A percentile compares a stretch with the other conserved stretches of the same genome.
Conservation (phyloP, 208 protist genomes). For the Trypanosoma rangeli region DNA sequence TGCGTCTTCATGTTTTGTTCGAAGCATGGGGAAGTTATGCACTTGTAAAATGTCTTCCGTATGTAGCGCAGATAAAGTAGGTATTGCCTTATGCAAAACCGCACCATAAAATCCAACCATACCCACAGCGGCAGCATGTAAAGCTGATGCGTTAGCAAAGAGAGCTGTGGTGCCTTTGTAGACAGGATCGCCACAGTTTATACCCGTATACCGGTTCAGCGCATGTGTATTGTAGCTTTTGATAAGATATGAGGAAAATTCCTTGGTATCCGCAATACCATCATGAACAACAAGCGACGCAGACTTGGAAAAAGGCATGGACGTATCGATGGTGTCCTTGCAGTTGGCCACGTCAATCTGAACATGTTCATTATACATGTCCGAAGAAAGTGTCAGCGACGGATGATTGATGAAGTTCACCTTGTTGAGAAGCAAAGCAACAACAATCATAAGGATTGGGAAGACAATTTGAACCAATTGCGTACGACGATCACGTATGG, state of each 20-base stretch:
- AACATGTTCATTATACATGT: slow-evolving; percentile 34
- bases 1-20: slow-evolving; percentile 29
- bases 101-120: slow-evolving; percentile 41
- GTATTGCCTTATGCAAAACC: slow-evolving; percentile 21
- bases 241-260: slow-evolving; percentile 38
- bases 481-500: slow-evolving; percentile 63
- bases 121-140: slow-evolving; percentile 41
- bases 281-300: slow-evolving; percentile 14
- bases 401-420: slow-evolving; percentile 40
- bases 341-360: slow-evolving; percentile 37
- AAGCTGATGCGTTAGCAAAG: slow-evolving; percentile 57
- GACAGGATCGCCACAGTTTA: slow-evolving; percentile 39
- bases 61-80: neutral
- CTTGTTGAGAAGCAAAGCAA: slow-evolving; percentile 73
- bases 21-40: slow-evolving; percentile 36
- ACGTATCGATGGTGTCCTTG: slow-evolving; percentile 25
- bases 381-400: slow-evolving; percentile 30
- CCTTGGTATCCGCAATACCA: slow-evolving; percentile 20
- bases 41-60: slow-evolving; percentile 18
- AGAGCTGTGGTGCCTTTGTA: slow-evolving; percentile 25
- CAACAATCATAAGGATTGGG: slow-evolving; percentile 57
- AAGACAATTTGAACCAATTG: slow-evolving; percentile 75
- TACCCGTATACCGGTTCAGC: slow-evolving; percentile 41
- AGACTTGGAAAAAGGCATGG: slow-evolving; percentile 28
- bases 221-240: slow-evolving; percentile 42